Base-by-base conservation (phyloP, 495 filamentous ascomycete species). In the Friedmanniomyces endolithicus region DNA sequence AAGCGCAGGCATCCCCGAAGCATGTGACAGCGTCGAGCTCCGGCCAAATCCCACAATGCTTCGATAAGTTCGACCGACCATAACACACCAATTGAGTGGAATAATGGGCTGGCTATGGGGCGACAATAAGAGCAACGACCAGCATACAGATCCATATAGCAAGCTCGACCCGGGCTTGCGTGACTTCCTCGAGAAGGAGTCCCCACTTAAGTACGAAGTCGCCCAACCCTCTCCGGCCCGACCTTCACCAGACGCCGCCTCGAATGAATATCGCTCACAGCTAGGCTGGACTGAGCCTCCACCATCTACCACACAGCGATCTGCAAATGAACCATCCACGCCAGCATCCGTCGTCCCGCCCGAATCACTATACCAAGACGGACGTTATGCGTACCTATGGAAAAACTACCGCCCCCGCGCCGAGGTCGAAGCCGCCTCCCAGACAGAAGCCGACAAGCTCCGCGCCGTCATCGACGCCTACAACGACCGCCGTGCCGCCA, bases 351-450 rank as follows among this genome's bases (percentile, higher is more conserved):
- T 50, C 34, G 69, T 71, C 11, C 81, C 82, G 8, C 55, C 70
- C 39, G 70, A 78, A 55, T 83, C 82, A 6, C 73, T 82, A 20
- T 85, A 69, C 66, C 78, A 71, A 59, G 92, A 96, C 70, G 89
- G 88, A 57, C 86, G 92, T 55, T 97, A 96, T 68, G 88, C 89
- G 45, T 78, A 95, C 72, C 76, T 98, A 29, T 98, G 92, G 92
- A 85, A 83, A 67, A 85, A 78, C 44, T 96, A 98, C 77, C 74
- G 77, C 50, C 78, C 90, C 1, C 78, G 80, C 11, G 59, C 68
- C 1, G 73, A 79, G 23, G 68, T 88, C 47, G 82, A 94, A 55
- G 72, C 73, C 23, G 74, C 78, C 34, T 68, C 65, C 27, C 85
- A 84, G 63, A 80, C 79, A 29, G 81, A 90, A 41, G 78, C 85